Conservation (phyloP, 306 rosid species). For the Hippophae tibetana region DNA sequence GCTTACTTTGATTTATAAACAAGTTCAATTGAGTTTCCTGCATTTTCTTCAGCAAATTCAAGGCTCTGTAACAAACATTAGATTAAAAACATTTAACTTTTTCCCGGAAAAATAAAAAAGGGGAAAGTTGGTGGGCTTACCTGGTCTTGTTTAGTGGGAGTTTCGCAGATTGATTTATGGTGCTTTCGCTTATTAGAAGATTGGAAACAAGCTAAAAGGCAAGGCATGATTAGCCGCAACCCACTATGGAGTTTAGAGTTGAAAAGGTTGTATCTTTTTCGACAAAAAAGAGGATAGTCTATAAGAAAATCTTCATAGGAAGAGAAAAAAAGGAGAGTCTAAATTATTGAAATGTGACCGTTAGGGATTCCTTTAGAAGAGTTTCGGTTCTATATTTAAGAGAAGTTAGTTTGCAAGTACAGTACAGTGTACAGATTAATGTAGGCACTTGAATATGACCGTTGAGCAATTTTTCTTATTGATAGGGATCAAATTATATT, state of each 20-base stretch:
- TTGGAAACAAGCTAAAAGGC: conserved; percentile 25
- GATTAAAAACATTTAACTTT: background rate
- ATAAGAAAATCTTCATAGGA: background rate
- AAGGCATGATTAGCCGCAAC: conserved; percentile 36
- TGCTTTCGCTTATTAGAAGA: conserved; percentile 18
- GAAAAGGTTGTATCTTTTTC: conserved; percentile 21
- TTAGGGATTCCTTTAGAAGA: conserved; percentile 10
- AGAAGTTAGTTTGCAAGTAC: no score
- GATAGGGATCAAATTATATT: no score
- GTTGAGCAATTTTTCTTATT: no score
- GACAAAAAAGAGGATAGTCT: background rate
- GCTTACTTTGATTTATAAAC: conserved; percentile 38
- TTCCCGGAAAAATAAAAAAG: background rate
- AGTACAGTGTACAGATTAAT: no score
- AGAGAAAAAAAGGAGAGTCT: conserved; percentile 3
- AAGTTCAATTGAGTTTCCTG: conserved; percentile 16
- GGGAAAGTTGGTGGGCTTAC: conserved; percentile 15
- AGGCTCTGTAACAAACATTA: conserved; percentile 17
- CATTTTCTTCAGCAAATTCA: conserved; percentile 25
- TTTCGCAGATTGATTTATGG: conserved; percentile 4
- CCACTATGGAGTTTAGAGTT: conserved; percentile 7
- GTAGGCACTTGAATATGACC: no score
- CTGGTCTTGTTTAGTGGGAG: conserved; percentile 10
- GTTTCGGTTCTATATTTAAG: no score
- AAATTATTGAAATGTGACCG: conserved; percentile 32